A percentile compares a stretch with the other conserved stretches of the same genome.
These are phyloP conservation scores for Fusarium incarnatum DNA, from an alignment of 2,329 filamentous ascomycete species.

Conservation along the genomic window DNA sequence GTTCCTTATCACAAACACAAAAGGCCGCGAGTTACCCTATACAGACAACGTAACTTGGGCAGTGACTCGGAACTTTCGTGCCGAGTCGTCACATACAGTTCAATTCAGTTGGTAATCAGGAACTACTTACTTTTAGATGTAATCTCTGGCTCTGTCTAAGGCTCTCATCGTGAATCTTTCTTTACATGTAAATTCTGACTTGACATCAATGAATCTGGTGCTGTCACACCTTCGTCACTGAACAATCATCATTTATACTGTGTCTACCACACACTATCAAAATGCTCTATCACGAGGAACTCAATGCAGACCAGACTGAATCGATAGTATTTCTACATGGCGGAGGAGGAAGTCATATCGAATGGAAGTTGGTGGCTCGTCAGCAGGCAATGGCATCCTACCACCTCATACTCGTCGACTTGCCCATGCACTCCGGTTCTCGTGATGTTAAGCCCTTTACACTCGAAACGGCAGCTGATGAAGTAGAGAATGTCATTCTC, in stretches of 20 bases:
- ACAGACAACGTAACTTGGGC: background rate
- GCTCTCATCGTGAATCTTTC: background rate
- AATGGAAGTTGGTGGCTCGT: slow-evolving; percentile 13
- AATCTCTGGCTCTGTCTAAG: background rate
- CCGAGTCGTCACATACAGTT: background rate
- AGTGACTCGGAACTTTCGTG: background rate
- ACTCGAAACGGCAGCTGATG: slow-evolving; percentile 3
- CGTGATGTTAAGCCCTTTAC: slow-evolving; percentile 4
- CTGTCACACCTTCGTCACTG: too few relatives aligned
- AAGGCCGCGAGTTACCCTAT: background rate
- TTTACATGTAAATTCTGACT: too few relatives aligned
- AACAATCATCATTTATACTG: too few relatives aligned
- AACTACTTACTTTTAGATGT: too few relatives aligned
- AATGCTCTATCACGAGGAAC: background rate
- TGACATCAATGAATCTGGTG: too few relatives aligned
- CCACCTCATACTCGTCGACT: slow-evolving; percentile 25
- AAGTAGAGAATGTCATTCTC: slow-evolving; percentile 50
- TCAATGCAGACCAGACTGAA: background rate
- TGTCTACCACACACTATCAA: background rate
- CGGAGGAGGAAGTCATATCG: slow-evolving; percentile 11
- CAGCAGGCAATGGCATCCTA: slow-evolving; percentile 5
- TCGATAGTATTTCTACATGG: slow-evolving; percentile 19
- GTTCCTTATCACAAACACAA: background rate
- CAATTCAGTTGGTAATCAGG: background rate
- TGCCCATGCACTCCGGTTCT: slow-evolving; percentile 29